These are phyloP conservation scores for Cercospora berteroae DNA, from an alignment of 2,329 filamentous ascomycete species.

Conservation along the genomic window DNA sequence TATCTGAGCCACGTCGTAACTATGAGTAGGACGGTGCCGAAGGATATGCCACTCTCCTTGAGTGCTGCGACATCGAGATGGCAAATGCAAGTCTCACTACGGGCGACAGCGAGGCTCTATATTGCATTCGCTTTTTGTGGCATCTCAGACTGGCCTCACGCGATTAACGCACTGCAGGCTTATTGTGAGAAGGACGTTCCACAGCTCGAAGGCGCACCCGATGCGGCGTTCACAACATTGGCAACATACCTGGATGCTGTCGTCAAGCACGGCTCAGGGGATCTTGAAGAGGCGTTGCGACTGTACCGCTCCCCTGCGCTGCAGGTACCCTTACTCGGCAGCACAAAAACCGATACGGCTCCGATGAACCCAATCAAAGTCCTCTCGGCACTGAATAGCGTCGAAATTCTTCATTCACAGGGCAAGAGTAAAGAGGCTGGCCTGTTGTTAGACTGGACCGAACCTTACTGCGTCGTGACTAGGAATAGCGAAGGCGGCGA, in stretches of 20 bases:
- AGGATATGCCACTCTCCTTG: conserved; percentile 25
- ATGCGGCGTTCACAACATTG: conserved; percentile 25
- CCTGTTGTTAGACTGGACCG: conserved; percentile 63
- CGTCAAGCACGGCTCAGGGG: conserved; percentile 73
- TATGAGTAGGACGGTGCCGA: conserved; percentile 33
- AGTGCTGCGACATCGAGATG: conserved; percentile 44
- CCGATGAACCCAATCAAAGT: conserved; percentile 44
- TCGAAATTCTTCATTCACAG: conserved; percentile 47
- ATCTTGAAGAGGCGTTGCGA: conserved; percentile 64
- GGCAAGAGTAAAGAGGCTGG: conserved; percentile 51
- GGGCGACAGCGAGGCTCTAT: conserved; percentile 52
- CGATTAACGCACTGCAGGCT: conserved; percentile 34
- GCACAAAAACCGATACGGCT: conserved; percentile 29
- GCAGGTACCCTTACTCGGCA: conserved; percentile 51
- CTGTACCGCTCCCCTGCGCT: conserved; percentile 61
- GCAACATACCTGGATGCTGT: conserved; percentile 67
- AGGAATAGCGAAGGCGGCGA: conserved; percentile 63
- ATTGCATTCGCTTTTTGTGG: conserved; percentile 68
- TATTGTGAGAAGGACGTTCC: conserved; percentile 2
- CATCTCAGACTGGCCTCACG: conserved; percentile 67
- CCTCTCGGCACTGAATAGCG: conserved; percentile 49
- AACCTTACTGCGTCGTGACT: conserved; percentile 66
- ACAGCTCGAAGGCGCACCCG: conserved; percentile 2
- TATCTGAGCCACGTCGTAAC: conserved; percentile 59
- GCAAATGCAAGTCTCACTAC: conserved; percentile 65